Base-by-base conservation (phyloP, 2,329 filamentous ascomycete genomes). In the Claviceps fusiformis region DNA sequence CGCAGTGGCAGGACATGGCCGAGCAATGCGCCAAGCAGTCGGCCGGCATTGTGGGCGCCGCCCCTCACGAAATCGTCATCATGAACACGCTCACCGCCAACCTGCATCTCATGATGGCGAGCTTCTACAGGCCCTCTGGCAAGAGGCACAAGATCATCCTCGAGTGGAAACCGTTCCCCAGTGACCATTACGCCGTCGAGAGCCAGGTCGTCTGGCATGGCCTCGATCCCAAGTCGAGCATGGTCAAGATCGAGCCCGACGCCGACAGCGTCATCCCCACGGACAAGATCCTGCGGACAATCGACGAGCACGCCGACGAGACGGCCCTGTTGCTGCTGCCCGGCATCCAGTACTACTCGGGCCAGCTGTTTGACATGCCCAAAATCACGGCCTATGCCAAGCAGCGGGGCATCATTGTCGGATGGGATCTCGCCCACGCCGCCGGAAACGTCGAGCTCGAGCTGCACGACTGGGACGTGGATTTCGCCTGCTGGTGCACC, bases 401-500 rank as follows among this genome's bases (percentile, higher is more conserved):
- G 60, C 75, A 74, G 0, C 80, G 81, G 59, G 86, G 83, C 52
- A 82, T 95, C 47, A 68, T 82, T 1, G 82, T 93, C 5, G 89
- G 89, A 31, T 95, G 89, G 89, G 90, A 95, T 66, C 82, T 93
- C 31, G 90, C 90, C 0, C 89, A 95, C 67, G 88, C 89, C 0
- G 87, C 81, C 27, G 90, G 90, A 37, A 95, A 95, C 64, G 87
- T 95, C 2, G 82, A 86, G 45, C 70, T 95, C 19, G 71, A 76
- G 56, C 76, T 95, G 24, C 89, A 95, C 68, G 87, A 92, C 62
- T 95, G 90, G 90, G 79, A 87, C 61, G 89, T 95, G 39, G 90
- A 95, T 68, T 95, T 95, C 63, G 90, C 91, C 17, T 87, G 81
- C 54, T 95, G 90, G 90, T 95, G 90, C 70, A 91, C 85, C 19